phyloP scores from a whole-genome alignment of 2,329 filamentous ascomycete genomes.

The Triangularia setosa region DNA sequence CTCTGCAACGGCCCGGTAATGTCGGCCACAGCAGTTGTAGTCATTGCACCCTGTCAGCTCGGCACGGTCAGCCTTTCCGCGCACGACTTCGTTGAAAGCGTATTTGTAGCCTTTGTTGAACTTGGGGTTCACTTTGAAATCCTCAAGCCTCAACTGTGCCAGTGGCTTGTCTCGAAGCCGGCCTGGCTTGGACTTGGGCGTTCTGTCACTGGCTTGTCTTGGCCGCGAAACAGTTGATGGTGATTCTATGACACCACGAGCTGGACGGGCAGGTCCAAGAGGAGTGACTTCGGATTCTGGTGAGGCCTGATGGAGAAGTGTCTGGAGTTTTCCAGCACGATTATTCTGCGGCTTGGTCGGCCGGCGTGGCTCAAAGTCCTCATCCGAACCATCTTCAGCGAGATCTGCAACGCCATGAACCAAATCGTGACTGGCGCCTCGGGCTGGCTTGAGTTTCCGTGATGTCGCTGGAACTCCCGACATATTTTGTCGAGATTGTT shows the following conservation, averaged over 20 bases:
- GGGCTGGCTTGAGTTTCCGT: conserved; percentile 3
- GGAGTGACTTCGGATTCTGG: conserved; percentile 1
- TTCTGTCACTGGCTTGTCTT: neutral
- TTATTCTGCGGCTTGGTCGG: neutral
- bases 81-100: conserved; percentile 72
- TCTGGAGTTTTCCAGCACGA: neutral
- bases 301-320: conserved; percentile 14
- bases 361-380: neutral
- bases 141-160: conserved; percentile 56
- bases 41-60: conserved; percentile 72
- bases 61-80: conserved; percentile 64
- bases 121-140: conserved; percentile 79
- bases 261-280: neutral
- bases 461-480: neutral
- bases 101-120: conserved; percentile 67
- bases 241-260: neutral
- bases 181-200: neutral
- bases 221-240: neutral
- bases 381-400: neutral
- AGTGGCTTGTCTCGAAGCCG: conserved; percentile 57
- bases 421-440: neutral
- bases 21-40: conserved; percentile 70
- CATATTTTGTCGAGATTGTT: neutral
- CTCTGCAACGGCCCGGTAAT: conserved; percentile 63
- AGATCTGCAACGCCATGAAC: neutral